Evolutionary conservation across 1,284 basidiomycete genomes (phyloP).

Genomic region (Malassezia yamatoensis): DNA sequence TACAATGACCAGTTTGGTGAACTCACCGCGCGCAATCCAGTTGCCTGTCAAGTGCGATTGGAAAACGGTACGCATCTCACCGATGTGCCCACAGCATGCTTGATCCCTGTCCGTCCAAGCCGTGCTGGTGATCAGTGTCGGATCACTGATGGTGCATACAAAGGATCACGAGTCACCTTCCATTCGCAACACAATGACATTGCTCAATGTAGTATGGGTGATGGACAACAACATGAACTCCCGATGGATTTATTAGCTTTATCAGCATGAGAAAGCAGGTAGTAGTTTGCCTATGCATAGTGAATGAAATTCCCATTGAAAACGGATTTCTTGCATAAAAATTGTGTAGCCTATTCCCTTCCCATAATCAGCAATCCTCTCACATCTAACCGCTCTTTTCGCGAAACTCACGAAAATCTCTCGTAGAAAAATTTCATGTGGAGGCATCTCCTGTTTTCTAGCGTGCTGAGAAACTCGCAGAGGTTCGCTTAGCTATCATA

Average conservation of each 20-base stretch:
- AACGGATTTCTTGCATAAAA: too few relatives aligned
- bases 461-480: too few relatives aligned
- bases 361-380: too few relatives aligned
- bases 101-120: conserved; percentile 12
- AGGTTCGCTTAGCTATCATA: too few relatives aligned
- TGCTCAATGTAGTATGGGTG: conserved; percentile 4
- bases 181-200: background rate
- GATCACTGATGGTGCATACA: conserved; percentile 12
- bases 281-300: too few relatives aligned
- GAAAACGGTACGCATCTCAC: conserved; percentile 12
- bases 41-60: conserved; percentile 6
- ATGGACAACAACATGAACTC: conserved; percentile 2
- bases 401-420: too few relatives aligned
- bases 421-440: background rate
- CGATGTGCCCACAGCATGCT: conserved; percentile 13
- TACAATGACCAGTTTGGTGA: conserved; percentile 9
- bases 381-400: too few relatives aligned
- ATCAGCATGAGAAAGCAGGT: conserved; percentile 3
- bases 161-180: conserved; percentile 13
- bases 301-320: too few relatives aligned
- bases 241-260: conserved; percentile 5
- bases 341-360: too few relatives aligned
- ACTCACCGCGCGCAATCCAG: conserved; percentile 6
- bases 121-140: conserved; percentile 6
- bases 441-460: too few relatives aligned